Base-by-base conservation (phyloP, 768 basidiomycete genomes). In the Tubosaeta sp. region DNA sequence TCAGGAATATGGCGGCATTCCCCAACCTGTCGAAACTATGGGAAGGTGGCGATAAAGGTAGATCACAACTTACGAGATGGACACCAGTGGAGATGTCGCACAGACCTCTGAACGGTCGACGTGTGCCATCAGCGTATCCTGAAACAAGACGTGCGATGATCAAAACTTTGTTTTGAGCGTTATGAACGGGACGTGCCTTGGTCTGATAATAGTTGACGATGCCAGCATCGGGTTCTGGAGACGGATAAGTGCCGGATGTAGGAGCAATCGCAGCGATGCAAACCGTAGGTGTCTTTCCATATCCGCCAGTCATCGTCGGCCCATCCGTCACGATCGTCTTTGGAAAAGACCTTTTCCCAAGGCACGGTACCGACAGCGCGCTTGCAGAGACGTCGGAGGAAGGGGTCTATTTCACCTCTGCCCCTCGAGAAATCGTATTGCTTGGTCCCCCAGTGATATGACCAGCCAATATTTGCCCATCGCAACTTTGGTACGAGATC, bases 91-190 rank as follows among this genome's bases (percentile, higher is more conserved):
- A 0, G 91, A 86, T 5, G 90, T 90, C 2, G 91, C 84, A 59
- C 94, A 95, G 9, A 95, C 78, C 70, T 99, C 95, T 19, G 94
- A 93, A 18, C 90, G 87, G 68, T 99, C 95, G n/a, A 96, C 91
- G 66, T 99, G 95, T 0, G 82, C 95, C 87, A 97, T 97, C 18
- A 99, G 80, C 0, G 93, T 90, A 56, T 98, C 94, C 80, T 54
- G n/a, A 18, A 24, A 45, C 24, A 32, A 18, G 14, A 35, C 3
- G 19, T n/a, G 39, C 30, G 19, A 40, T 14, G 12, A 51, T 41
- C 39, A 16, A 22, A 7, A 3, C 12, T 27, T 12, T 12, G 9
- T 31, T n/a, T 12, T 5, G 21, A 24, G 19, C 11, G 36, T 40
- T 1, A 18, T 12, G 31, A 44, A 11, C 8, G 19, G 35, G 25